Base-by-base conservation (phyloP, 2,329 filamentous ascomycete genomes). In the Coniochaeta pulveracea region DNA sequence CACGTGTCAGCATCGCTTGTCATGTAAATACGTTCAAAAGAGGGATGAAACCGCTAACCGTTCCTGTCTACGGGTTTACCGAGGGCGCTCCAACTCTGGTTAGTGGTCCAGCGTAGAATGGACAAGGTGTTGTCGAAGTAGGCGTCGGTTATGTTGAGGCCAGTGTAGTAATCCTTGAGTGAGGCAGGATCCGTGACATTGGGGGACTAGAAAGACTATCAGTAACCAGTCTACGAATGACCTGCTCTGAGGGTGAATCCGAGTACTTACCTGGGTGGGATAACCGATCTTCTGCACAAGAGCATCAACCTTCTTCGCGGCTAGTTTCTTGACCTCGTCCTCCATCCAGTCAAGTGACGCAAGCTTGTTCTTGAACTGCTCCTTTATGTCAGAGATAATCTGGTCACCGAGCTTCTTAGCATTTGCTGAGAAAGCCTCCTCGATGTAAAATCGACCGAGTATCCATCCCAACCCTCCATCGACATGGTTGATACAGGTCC, bases 251-350 rank as follows among this genome's bases (percentile, higher is more conserved):
- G 16, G 12, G 4, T 15, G 3, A n/a, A 23, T 6, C 16, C 10
- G 16, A 18, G 10, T 10, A 18, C 30, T 33, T 15, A 33, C 30
- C 2, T 33, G 16, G 5, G 10, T 38, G 9, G 34, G 35, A 35
- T 79, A 81, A 2, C 76, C 77, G 34, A 83, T 76, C 48, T 80
- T 80, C 41, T 79, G 73, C 12, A 69, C 57, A 40, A 83, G 81
- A 37, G 78, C 75, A 40, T 73, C 61, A 3, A 82, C 69, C 48
- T 82, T 83, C 34, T 75, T 58, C 26, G 74, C 69, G 3, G 75
- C 75, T 6, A 73, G 58, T 34, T 69, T 58, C 27, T 69, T 67
- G 14, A 77, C 72, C 27, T 69, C 61, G 3, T 70, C 56, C 26
- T 75, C 72, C 68, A 81, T 80, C 79, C 79, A 84, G 11, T 63